Evolutionary conservation across 352 stramenopile genomes (phyloP).

Genomic region (Pythium utonaiense): DNA sequence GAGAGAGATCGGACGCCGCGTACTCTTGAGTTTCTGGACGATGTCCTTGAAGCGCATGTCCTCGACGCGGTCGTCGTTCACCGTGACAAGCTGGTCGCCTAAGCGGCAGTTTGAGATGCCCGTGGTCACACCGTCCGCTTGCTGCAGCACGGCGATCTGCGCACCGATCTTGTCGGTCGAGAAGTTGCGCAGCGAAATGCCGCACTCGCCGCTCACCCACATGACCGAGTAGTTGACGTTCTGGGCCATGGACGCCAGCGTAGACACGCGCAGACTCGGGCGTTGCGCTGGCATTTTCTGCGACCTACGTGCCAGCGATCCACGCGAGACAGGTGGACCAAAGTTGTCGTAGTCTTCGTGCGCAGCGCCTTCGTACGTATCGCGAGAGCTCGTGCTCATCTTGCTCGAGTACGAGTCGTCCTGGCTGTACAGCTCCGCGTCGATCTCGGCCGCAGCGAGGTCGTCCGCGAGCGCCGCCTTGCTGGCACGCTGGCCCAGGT

Average conservation of each 20-base stretch:
- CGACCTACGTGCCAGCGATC: constrained; percentile 8
- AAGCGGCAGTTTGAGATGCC: constrained; percentile 75
- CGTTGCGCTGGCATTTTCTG: constrained; percentile 8
- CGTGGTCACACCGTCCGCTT: constrained; percentile 70
- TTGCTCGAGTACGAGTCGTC: constrained; percentile 5
- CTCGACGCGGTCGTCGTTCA: constrained; percentile 72
- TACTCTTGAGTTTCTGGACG: constrained; percentile 73
- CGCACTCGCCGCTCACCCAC: constrained; percentile 79
- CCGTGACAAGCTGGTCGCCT: constrained; percentile 66
- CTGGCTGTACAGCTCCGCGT: not conserved
- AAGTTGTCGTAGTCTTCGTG: not conserved
- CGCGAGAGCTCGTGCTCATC: not conserved
- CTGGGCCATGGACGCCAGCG: constrained; percentile 7
- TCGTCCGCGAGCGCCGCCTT: constrained; percentile 1
- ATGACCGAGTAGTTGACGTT: constrained; percentile 63
- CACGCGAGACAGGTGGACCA: constrained; percentile 8
- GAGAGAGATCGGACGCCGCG: constrained; percentile 61
- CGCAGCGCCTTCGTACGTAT: not conserved
- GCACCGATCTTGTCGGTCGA: constrained; percentile 69
- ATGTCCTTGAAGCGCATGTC: constrained; percentile 62
- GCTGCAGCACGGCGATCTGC: constrained; percentile 78
- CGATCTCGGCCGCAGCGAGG: not conserved
- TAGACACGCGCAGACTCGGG: constrained; percentile 16
- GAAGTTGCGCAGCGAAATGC: constrained; percentile 83
- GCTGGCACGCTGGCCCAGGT: constrained; percentile 23